phyloP scores from a whole-genome alignment of 192 early-diverging fungal genomes.

The Pecoramyces ruminantium region DNA sequence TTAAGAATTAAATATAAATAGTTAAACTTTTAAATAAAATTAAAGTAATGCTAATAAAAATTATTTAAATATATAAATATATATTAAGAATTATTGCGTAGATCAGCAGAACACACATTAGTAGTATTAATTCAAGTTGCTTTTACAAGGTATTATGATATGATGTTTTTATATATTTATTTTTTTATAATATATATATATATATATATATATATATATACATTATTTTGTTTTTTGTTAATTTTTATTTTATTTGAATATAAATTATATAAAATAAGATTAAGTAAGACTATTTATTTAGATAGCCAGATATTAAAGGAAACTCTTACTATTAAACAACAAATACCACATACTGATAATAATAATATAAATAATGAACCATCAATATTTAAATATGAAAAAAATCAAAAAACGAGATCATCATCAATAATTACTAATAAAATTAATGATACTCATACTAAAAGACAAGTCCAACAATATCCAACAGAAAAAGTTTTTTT shows the following conservation, averaged over 20 bases:
- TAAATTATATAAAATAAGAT: background rate
- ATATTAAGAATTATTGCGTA: conserved; percentile 46
- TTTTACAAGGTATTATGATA: conserved; percentile 44
- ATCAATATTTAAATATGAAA: background rate
- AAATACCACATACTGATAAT: background rate
- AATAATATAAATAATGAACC: background rate
- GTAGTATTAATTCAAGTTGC: conserved; percentile 50
- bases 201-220: no score
- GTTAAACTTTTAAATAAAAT: no score
- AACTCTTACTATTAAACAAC: background rate
- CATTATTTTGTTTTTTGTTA: no score
- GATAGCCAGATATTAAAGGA: background rate
- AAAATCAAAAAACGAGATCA: background rate
- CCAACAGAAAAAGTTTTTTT: background rate
- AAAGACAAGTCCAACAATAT: background rate
- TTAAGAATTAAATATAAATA: background rate
- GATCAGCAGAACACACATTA: conserved; percentile 65
- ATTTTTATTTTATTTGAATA: background rate
- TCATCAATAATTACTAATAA: background rate
- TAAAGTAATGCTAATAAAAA: no score
- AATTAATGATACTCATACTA: background rate
- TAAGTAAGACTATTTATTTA: background rate
- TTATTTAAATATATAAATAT: no score
- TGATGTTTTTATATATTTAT: background rate
- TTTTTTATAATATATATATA: no score